These are phyloP conservation scores for Tetrapisispora pingtungensis DNA, from an alignment of 805 yeast genomes.

Conservation along the genomic window DNA sequence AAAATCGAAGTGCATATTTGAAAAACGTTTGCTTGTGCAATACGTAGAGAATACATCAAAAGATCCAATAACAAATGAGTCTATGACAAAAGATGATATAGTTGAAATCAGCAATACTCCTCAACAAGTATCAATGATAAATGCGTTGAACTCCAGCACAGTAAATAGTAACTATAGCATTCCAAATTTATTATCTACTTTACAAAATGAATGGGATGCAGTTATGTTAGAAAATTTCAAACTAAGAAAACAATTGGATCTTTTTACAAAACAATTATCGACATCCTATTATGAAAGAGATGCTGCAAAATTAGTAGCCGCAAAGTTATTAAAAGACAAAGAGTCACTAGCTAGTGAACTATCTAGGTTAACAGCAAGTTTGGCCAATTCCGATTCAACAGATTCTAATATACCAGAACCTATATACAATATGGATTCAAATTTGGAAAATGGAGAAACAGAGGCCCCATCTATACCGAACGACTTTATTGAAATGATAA, in stretches of 20 bases:
- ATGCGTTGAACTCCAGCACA: constrained; percentile 35
- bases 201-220: constrained; percentile 89
- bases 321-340: constrained; percentile 60
- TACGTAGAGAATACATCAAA: constrained; percentile 55
- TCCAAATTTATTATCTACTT: constrained; percentile 62
- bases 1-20: constrained; percentile 61
- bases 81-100: constrained; percentile 48
- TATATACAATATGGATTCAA: background rate
- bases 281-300: constrained; percentile 75
- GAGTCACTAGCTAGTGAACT: constrained; percentile 65
- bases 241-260: constrained; percentile 58
- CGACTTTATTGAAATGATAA: constrained; percentile 1
- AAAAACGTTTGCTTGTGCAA: constrained; percentile 45
- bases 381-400: constrained; percentile 26
- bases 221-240: constrained; percentile 70
- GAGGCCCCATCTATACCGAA: background rate
- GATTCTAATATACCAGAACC: constrained; percentile 7
- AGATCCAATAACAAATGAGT: constrained; percentile 70
- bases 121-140: constrained; percentile 19
- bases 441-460: background rate
- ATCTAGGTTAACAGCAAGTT: constrained; percentile 36
- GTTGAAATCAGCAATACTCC: constrained; percentile 32
- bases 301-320: constrained; percentile 82
- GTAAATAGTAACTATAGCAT: constrained; percentile 38
- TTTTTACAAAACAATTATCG: constrained; percentile 62